Evolutionary conservation across 2,329 filamentous ascomycete species (phyloP).

Genomic region (Aspergillus nomiae): DNA sequence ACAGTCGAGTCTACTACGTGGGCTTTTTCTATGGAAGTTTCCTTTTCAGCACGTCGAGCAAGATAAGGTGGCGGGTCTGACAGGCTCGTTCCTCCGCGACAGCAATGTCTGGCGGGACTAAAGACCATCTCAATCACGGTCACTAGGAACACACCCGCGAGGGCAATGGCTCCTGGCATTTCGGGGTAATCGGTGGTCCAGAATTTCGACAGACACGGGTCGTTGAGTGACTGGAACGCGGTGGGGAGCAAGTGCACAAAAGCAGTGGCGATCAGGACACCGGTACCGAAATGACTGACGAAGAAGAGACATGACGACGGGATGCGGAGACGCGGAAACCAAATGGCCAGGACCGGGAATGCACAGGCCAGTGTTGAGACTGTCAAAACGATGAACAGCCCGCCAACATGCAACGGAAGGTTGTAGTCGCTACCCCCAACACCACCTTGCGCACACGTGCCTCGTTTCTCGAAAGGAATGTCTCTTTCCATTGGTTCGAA

Average conservation of each 20-base stretch:
- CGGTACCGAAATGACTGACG: conserved; percentile 76
- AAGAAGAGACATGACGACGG: conserved; percentile 47
- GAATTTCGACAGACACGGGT: conserved; percentile 57
- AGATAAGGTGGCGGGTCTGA: background rate
- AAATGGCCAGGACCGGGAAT: conserved; percentile 66
- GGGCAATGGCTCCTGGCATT: conserved; percentile 52
- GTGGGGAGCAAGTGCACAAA: conserved; percentile 77
- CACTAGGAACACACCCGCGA: conserved; percentile 48
- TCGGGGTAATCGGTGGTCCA: conserved; percentile 50
- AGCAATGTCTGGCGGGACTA: conserved; percentile 36
- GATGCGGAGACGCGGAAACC: conserved; percentile 58
- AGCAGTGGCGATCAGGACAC: conserved; percentile 81
- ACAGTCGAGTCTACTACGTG: background rate
- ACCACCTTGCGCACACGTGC: conserved; percentile 30
- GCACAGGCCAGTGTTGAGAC: conserved; percentile 61
- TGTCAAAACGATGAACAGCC: conserved; percentile 63
- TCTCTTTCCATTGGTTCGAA: background rate
- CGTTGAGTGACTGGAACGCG: conserved; percentile 53
- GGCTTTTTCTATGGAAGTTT: background rate
- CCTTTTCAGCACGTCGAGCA: background rate
- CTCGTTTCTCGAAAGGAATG: conserved; percentile 17
- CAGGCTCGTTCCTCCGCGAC: conserved; percentile 20
- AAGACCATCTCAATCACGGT: conserved; percentile 61
- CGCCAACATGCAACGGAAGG: conserved; percentile 64
- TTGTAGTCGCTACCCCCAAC: conserved; percentile 54